Conservation (phyloP, 2,329 filamentous ascomycete species). For the Capronia americana region DNA sequence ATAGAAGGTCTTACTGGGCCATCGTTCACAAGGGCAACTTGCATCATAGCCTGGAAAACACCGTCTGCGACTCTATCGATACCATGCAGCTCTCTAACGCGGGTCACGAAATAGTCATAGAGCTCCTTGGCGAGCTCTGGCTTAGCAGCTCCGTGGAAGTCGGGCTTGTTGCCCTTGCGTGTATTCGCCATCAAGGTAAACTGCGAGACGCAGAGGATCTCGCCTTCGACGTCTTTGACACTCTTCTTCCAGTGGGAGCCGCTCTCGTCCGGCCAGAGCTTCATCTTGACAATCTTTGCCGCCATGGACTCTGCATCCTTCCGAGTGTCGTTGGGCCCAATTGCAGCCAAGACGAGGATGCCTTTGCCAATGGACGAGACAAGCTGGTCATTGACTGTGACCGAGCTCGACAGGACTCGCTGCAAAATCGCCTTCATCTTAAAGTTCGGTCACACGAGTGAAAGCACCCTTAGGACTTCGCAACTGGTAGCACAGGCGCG, state of each 20-base stretch:
- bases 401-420: constrained; percentile 91
- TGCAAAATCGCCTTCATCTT: constrained; percentile 77
- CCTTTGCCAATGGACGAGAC: constrained; percentile 92
- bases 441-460: neutral
- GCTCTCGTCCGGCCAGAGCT: constrained; percentile 84
- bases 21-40: constrained; percentile 91
- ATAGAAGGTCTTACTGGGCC: constrained; percentile 61
- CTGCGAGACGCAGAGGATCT: constrained; percentile 96
- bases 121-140: constrained; percentile 78
- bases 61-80: constrained; percentile 85
- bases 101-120: constrained; percentile 82
- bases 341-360: constrained; percentile 86
- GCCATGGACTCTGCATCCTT: constrained; percentile 87
- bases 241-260: constrained; percentile 86
- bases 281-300: constrained; percentile 84
- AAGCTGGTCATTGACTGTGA: constrained; percentile 88
- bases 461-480: neutral
- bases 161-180: constrained; percentile 95
- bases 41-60: constrained; percentile 99
- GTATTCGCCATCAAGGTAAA: constrained; percentile 92
- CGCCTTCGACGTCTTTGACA: constrained; percentile 85
- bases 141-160: constrained; percentile 87
- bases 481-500: neutral
- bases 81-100: constrained; percentile 74
- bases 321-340: constrained; percentile 86